Evolutionary conservation across 306 rosid genomes (phyloP).

Genomic region (Quercus robur): DNA sequence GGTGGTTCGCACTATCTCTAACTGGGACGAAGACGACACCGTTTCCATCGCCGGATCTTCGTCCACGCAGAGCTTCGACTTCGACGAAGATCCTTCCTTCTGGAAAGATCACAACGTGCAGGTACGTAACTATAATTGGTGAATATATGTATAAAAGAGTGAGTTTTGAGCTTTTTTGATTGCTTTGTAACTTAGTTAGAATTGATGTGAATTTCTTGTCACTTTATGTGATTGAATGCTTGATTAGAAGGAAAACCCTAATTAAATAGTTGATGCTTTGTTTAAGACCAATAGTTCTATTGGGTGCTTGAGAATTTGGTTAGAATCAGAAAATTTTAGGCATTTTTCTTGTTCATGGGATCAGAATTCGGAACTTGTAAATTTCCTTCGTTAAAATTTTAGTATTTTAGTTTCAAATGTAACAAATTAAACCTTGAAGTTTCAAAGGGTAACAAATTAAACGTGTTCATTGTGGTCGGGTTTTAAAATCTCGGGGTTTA

Average conservation of each 20-base stretch:
- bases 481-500: too few species aligned
- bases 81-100: slow-evolving; percentile 81
- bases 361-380: not conserved
- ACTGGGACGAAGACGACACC: slow-evolving; percentile 45
- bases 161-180: too few species aligned
- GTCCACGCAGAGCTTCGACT: slow-evolving; percentile 63
- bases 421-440: too few species aligned
- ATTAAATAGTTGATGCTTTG: not conserved
- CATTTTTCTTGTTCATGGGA: not conserved
- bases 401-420: too few species aligned
- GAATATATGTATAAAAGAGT: too few species aligned
- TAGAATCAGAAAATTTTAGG: not conserved
- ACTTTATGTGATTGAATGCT: not conserved
- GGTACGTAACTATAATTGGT: slow-evolving; percentile 23
- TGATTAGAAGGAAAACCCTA: not conserved
- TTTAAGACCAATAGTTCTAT: not conserved
- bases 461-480: too few species aligned
- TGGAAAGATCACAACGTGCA: slow-evolving; percentile 98
- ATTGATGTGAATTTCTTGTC: not conserved
- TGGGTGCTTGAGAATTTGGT: not conserved
- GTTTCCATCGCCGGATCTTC: slow-evolving; percentile 31
- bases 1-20: slow-evolving; percentile 41
- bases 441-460: too few species aligned
- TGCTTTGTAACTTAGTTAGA: too few species aligned
- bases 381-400: not conserved